Conservation (phyloP, 495 filamentous ascomycete species). For the Xylaria scruposa region DNA sequence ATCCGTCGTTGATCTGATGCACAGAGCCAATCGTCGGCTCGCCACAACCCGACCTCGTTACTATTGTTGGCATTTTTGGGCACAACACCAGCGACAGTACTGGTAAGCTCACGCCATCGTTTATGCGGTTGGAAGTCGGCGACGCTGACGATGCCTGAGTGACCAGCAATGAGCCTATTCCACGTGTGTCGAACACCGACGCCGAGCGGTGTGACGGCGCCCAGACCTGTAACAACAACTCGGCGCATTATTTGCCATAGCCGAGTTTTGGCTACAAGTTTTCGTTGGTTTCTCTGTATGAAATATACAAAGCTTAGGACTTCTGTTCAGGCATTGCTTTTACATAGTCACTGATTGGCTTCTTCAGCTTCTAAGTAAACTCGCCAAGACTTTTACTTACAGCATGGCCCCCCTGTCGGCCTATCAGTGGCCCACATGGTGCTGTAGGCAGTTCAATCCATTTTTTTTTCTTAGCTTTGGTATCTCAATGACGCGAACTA, state of each 20-base stretch:
- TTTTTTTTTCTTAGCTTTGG: constrained; percentile 12
- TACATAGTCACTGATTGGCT: background rate
- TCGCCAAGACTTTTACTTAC: constrained; percentile 7
- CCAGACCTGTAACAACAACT: constrained; percentile 94
- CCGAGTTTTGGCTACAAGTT: constrained; percentile 20
- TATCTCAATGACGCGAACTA: constrained; percentile 26
- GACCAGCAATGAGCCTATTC: constrained; percentile 76
- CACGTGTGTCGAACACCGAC: constrained; percentile 81
- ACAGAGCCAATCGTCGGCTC: constrained; percentile 76
- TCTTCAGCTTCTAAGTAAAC: background rate
- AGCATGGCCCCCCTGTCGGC: background rate
- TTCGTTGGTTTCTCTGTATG: background rate
- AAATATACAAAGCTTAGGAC: background rate
- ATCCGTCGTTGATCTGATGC: constrained; percentile 78
- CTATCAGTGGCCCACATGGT: constrained; percentile 7
- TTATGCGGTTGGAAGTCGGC: constrained; percentile 57
- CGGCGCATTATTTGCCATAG: constrained; percentile 71
- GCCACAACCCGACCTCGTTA: constrained; percentile 59
- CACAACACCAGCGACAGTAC: constrained; percentile 83
- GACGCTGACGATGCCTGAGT: constrained; percentile 80
- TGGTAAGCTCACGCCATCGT: constrained; percentile 72
- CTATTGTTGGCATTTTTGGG: constrained; percentile 48
- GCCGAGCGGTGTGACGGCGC: constrained; percentile 89
- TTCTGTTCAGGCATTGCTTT: background rate
- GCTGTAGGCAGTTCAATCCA: background rate